These are phyloP conservation scores for Erodium texanum DNA, from an alignment of 441 rosid genomes.

Conservation along the genomic window DNA sequence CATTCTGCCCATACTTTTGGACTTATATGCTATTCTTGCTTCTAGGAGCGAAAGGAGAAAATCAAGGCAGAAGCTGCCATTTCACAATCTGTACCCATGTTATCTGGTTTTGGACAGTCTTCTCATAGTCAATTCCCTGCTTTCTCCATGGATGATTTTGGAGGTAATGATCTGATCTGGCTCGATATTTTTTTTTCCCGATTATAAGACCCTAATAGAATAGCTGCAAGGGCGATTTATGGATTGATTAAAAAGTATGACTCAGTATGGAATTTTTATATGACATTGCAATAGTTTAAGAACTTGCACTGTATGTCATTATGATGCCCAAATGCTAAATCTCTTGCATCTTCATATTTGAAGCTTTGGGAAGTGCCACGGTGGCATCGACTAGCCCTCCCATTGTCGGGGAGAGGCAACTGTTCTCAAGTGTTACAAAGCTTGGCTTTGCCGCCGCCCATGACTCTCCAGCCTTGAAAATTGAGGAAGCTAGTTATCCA, in stretches of 20 bases:
- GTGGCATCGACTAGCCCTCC: constrained; percentile 60
- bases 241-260: neutral
- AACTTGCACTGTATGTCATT: too few species aligned
- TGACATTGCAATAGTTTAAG: too few species aligned
- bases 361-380: constrained; percentile 63
- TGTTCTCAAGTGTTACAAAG: constrained; percentile 77
- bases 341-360: constrained; percentile 1
- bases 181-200: neutral
- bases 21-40: constrained; percentile 20
- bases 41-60: constrained; percentile 67
- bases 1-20: constrained; percentile 2
- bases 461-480: constrained; percentile 70
- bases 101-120: constrained; percentile 33
- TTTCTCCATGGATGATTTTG: constrained; percentile 82
- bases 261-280: too few species aligned
- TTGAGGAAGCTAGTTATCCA: constrained; percentile 34
- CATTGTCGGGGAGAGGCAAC: constrained; percentile 45
- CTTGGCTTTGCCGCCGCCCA: constrained; percentile 92
- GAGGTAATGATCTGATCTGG: constrained; percentile 36
- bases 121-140: constrained; percentile 35
- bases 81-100: constrained; percentile 34
- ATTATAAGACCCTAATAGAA: neutral
- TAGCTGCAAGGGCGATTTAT: neutral
- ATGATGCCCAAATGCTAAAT: neutral
- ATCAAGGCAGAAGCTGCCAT: constrained; percentile 64